Base-by-base conservation (phyloP, 306 rosid genomes). In the Gastrolobium villosum region DNA sequence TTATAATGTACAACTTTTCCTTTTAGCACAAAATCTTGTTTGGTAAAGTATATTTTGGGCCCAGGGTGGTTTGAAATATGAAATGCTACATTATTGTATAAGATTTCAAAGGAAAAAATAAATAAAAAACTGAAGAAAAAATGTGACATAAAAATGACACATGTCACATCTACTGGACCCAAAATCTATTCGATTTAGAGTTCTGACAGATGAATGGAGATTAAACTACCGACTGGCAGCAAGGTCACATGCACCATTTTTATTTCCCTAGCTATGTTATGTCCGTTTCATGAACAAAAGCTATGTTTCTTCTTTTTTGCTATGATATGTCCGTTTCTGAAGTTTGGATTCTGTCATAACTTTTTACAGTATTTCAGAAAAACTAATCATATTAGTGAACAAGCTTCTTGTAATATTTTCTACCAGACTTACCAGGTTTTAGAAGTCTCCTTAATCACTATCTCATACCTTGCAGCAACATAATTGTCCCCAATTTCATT, bases 331-430 rank as follows among this genome's bases (percentile, higher is more conserved):
- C n/a, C n/a, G n/a, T n/a, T 36, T 10, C 2, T 53, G 31, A 39
- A 3, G 11, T 37, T 39, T 63, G 69, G 49, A 39, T 39, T 37
- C 32, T 7, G 48, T 63, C 46, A 37, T 7, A n/a, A 3, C 5
- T 6, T 14, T 63, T 37, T 7, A 37, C n/a, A 37, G 10, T 61
- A 32, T 61, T 45, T n/a, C 67, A 61, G 2, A 60, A 52, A 52
- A 20, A 53, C 10, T 59, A 14, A 61, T 36, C 43, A 36, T 61
- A 61, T n/a, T n/a, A 61, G 26, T 13, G 2, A 36, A 36, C 66
- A 77, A 69, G 53, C 48, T 30, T 63, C 28, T 49, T 62, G 40
- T 63, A 35, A 41, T 64, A 7, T 52, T 53, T 53, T 41, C 13
- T 76, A n/a, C 30, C 39, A 28, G 28, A 10, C 4, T 40, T 11